Percentiles rank a stretch among this genome's conserved stretches.
Conservation (phyloP, 2,329 filamentous ascomycete species). For the Fusarium decemcellulare region DNA sequence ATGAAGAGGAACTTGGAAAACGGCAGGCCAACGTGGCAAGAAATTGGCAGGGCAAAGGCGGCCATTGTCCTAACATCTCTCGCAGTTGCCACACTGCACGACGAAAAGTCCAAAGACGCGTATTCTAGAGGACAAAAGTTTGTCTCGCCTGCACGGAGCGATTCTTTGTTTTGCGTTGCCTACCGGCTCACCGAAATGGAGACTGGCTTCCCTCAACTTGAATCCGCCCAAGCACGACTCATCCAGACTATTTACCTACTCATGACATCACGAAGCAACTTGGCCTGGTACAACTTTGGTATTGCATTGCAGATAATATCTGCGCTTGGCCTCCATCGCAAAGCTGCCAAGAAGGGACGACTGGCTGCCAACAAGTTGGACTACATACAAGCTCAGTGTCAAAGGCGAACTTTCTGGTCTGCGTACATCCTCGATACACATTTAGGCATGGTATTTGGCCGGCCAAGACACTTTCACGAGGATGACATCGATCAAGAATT, state of each 20-base stretch:
- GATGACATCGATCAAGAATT: constrained; percentile 74
- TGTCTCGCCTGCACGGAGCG: background rate
- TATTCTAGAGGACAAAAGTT: background rate
- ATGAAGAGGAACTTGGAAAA: constrained; percentile 50
- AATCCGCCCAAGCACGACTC: constrained; percentile 66
- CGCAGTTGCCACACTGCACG: background rate
- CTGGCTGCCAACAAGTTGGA: constrained; percentile 44
- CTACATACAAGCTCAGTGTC: constrained; percentile 64
- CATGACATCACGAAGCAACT: constrained; percentile 70
- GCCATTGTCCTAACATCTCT: background rate
- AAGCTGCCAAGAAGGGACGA: constrained; percentile 31
- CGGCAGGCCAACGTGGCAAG: background rate
- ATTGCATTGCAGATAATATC: constrained; percentile 66
- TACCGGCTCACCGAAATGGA: background rate
- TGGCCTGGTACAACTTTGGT: constrained; percentile 72
- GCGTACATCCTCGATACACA: constrained; percentile 74
- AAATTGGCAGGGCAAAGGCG: background rate
- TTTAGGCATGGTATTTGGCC: constrained; percentile 71
- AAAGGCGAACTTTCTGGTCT: constrained; percentile 72
- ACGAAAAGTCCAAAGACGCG: background rate
- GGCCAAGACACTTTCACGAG: constrained; percentile 72
- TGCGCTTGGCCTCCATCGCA: constrained; percentile 54
- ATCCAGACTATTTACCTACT: constrained; percentile 71
- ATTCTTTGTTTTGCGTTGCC: background rate
- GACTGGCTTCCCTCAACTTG: background rate